Percentiles rank a stretch among this genome's conserved stretches.
Conservation (phyloP, 2,329 filamentous ascomycete species). For the Xylaria sp. region DNA sequence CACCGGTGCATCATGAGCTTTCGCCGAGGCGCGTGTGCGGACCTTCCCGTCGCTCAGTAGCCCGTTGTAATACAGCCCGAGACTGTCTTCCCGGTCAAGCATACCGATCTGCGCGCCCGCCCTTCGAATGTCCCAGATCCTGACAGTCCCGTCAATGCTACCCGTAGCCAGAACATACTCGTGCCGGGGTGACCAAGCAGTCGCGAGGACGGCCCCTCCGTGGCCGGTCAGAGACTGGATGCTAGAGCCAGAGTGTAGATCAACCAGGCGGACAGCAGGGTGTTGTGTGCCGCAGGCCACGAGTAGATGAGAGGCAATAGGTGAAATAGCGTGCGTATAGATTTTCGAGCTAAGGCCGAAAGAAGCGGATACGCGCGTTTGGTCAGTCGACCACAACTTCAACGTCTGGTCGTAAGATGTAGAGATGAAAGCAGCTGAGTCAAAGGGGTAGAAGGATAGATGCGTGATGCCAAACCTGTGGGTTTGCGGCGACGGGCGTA, state of each 20-base stretch:
- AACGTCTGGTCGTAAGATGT: conserved; percentile 79
- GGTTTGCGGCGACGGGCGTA: conserved; percentile 51
- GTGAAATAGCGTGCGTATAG: conserved; percentile 79
- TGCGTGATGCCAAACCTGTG: conserved; percentile 78
- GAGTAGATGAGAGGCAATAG: conserved; percentile 73
- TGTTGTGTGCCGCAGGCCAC: conserved; percentile 90
- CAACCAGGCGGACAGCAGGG: conserved; percentile 81
- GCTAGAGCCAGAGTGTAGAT: conserved; percentile 80
- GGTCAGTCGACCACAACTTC: conserved; percentile 74
- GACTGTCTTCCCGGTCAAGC: conserved; percentile 82
- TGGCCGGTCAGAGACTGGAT: conserved; percentile 75
- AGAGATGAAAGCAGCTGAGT: conserved; percentile 75
- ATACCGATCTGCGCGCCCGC: conserved; percentile 77
- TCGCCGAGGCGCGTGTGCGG: conserved; percentile 53
- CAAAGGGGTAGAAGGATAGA: conserved; percentile 79
- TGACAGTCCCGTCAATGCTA: conserved; percentile 81
- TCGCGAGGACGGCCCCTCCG: conserved; percentile 68
- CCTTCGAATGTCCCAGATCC: conserved; percentile 86
- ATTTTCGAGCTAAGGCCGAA: conserved; percentile 73
- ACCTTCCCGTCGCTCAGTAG: conserved; percentile 39
- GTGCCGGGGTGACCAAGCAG: conserved; percentile 81
- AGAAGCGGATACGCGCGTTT: conserved; percentile 64
- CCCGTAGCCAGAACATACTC: conserved; percentile 84
- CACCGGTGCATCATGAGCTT: conserved; percentile 80
- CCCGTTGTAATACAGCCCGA: conserved; percentile 63